These are phyloP conservation scores for Ramaria rubella DNA, from an alignment of 768 basidiomycete genomes.

Conservation along the genomic window DNA sequence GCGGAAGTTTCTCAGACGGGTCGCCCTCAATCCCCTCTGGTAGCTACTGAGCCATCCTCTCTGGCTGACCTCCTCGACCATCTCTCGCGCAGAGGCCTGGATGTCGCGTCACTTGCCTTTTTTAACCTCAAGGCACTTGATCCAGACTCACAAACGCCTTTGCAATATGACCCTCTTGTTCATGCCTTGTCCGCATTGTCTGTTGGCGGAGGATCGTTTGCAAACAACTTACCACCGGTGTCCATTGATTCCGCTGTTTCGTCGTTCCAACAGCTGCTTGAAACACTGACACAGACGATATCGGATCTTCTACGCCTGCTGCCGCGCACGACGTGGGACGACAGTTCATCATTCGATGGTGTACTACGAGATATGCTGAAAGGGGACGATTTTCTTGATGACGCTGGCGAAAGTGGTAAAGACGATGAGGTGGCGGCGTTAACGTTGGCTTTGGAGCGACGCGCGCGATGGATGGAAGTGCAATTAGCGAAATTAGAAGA, in stretches of 20 bases:
- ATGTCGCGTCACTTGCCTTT: conserved; percentile 63
- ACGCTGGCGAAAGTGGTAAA: conserved; percentile 55
- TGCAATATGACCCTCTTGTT: conserved; percentile 80
- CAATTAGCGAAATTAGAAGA: conserved; percentile 85
- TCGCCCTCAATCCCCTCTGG: conserved; percentile 43
- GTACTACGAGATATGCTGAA: conserved; percentile 84
- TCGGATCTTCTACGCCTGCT: conserved; percentile 79
- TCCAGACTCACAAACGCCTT: conserved; percentile 70
- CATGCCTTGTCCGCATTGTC: conserved; percentile 83
- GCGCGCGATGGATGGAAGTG: conserved; percentile 92
- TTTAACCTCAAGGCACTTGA: conserved; percentile 68
- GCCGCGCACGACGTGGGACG: conserved; percentile 85
- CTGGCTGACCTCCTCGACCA: conserved; percentile 63
- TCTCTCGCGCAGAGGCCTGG: conserved; percentile 49
- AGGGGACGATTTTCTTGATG: conserved; percentile 81
- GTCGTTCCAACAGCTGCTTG: conserved; percentile 82
- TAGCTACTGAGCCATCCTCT: conserved; percentile 38
- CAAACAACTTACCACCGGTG: conserved; percentile 75
- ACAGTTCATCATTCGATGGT: conserved; percentile 83
- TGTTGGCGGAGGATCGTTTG: conserved; percentile 78
- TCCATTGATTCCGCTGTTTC: conserved; percentile 89
- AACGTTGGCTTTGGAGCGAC: conserved; percentile 76
- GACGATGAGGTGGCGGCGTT: conserved; percentile 83
- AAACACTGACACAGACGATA: conserved; percentile 85
- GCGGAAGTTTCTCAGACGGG: conserved; percentile 19